Base-by-base conservation (phyloP, 768 basidiomycete genomes). In the Terana coerulea region DNA sequence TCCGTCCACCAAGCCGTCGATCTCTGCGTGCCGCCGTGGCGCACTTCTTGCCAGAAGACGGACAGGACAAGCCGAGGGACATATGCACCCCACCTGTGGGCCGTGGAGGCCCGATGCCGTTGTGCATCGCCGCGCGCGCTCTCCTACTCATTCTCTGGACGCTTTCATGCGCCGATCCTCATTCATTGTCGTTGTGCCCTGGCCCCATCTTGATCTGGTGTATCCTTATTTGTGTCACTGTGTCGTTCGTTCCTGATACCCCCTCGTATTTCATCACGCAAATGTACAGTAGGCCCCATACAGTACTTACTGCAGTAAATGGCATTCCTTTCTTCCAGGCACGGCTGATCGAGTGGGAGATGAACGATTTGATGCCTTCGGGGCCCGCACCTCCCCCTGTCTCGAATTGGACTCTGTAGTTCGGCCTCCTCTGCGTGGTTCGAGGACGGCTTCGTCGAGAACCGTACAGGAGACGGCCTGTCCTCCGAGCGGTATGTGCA, bases 241-340 rank as follows among this genome's bases (percentile, higher is more conserved):
- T 17, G 15, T 17, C 43, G 8, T 30, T 22, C 19, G 45, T 46
- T 22, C 29, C 29, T 46, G 45, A 46, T 46, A 46, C 45, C 45
- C 45, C 22, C 8, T 17, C 31, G 24, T 39, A 22, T 39, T 39
- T 19, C 14, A 39, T 17, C 37, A 39, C 17, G 37, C 37, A 39
- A n/a, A 39, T 39, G 37, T 39, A 39, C 11, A 39, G 37, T 39
- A 39, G 17, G 42, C 42, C 19, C 26, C 29, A 28, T 29, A 43
- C 9, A 43, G 8, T 29, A 43, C n/a, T 28, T 29, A 28, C 25
- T 41, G 40, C 43, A 45, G 26, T 21, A 46, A 46, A 46, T 33
- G 45, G 45, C 31, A 46, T 46, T 22, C 45, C 31, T 46, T 33
- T 46, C 45, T 46, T 46, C 45, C 45, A 46, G 45, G 28, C 14